A percentile compares a stretch with the other conserved stretches of the same genome.
Conservation (phyloP, 2,329 filamentous ascomycete species). For the Trichophyton equinum region DNA sequence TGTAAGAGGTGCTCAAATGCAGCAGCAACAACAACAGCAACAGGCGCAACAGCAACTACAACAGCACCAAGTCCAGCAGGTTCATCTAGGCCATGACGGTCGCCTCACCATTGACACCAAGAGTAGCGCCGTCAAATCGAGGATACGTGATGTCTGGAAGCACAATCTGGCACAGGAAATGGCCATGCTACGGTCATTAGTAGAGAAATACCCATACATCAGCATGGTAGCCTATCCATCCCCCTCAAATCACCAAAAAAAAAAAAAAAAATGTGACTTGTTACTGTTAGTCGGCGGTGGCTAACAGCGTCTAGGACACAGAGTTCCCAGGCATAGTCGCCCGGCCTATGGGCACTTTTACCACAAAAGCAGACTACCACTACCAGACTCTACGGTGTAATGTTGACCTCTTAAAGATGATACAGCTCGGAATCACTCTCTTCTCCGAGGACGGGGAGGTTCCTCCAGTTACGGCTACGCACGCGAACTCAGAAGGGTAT, state of each 20-base stretch:
- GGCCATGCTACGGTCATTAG: slow-evolving; percentile 64
- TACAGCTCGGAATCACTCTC: slow-evolving; percentile 87
- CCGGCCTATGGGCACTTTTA: slow-evolving; percentile 85
- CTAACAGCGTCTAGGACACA: slow-evolving; percentile 56
- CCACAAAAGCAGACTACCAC: slow-evolving; percentile 93
- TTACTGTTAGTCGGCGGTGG: background rate
- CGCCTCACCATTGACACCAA: slow-evolving; percentile 44
- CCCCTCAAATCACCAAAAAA: background rate
- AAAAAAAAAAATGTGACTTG: too few relatives aligned
- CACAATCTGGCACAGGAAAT: slow-evolving; percentile 87
- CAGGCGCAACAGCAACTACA: slow-evolving; percentile 39
- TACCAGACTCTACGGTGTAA: slow-evolving; percentile 97
- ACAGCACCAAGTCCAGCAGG: slow-evolving; percentile 44
- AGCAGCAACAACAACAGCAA: slow-evolving; percentile 45
- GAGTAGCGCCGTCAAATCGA: slow-evolving; percentile 50
- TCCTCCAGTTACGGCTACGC: slow-evolving; percentile 55
- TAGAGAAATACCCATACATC: slow-evolving; percentile 89
- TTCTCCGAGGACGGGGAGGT: slow-evolving; percentile 86
- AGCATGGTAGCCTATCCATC: slow-evolving; percentile 63
- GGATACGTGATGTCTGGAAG: slow-evolving; percentile 95
- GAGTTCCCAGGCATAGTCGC: slow-evolving; percentile 98
- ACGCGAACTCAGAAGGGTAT: slow-evolving; percentile 40
- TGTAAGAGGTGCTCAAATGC: slow-evolving; percentile 56
- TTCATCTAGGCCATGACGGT: slow-evolving; percentile 35
- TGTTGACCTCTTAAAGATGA: slow-evolving; percentile 93